These are phyloP conservation scores for Ambrosia hybrid DNA, from an alignment of 140 eudicot species.

Conservation along the genomic window DNA sequence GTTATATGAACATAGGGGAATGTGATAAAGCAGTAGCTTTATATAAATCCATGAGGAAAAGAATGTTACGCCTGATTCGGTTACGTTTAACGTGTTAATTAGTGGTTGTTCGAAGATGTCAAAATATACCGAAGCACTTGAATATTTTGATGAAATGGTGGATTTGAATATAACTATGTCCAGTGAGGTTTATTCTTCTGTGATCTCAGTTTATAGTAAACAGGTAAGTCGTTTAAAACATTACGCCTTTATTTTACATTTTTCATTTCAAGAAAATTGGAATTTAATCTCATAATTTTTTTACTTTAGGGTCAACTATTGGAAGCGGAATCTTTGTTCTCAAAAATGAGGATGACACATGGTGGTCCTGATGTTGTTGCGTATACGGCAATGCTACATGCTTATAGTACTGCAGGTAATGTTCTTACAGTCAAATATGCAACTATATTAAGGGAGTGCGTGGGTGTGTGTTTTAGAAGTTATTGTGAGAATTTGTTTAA, in stretches of 20 bases:
- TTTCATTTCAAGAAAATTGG: neutral
- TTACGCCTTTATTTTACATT: neutral
- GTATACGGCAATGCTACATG: slow-evolving; percentile 84
- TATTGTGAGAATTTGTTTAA: too few relatives aligned
- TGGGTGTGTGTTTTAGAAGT: too few relatives aligned
- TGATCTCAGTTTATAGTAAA: slow-evolving; percentile 74
- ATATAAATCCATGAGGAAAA: slow-evolving; percentile 63
- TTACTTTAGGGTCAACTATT: slow-evolving; percentile 58
- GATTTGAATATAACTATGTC: slow-evolving; percentile 55
- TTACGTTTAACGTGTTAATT: slow-evolving; percentile 72
- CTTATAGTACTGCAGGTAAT: slow-evolving; percentile 72
- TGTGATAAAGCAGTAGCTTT: slow-evolving; percentile 65
- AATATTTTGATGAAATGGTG: slow-evolving; percentile 68
- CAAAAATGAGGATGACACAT: slow-evolving; percentile 63
- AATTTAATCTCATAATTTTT: slow-evolving; percentile 1
- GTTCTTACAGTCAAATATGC: slow-evolving; percentile 1
- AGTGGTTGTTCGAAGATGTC: slow-evolving; percentile 92
- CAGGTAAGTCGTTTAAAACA: slow-evolving; percentile 52
- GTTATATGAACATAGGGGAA: slow-evolving; percentile 89
- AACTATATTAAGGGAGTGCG: too few relatives aligned
- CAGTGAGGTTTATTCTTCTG: slow-evolving; percentile 84
- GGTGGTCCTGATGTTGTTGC: slow-evolving; percentile 76
- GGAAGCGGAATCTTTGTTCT: slow-evolving; percentile 73
- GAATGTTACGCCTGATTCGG: slow-evolving; percentile 76
- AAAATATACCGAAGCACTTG: slow-evolving; percentile 71